Conservation (phyloP, 257 asterid genomes). For the Salvia rosmarinus region DNA sequence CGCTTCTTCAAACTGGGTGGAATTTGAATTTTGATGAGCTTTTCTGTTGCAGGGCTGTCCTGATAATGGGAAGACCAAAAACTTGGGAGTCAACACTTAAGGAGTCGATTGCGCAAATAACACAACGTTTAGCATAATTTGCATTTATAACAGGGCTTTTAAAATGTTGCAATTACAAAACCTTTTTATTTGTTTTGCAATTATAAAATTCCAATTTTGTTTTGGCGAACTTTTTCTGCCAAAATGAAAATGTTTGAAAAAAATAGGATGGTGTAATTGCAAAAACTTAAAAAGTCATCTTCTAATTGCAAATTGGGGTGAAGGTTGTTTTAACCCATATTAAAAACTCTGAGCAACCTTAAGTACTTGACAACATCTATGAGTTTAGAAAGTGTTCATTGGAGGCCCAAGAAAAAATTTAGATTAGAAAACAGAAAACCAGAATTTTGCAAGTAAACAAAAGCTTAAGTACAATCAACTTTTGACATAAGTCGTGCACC, state of each 20-base stretch:
- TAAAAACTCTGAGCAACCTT: not conserved
- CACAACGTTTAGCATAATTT: not conserved
- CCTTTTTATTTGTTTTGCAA: not conserved
- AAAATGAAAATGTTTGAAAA: not conserved
- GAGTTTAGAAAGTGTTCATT: slow-evolving; percentile 13
- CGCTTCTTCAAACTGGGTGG: slow-evolving; percentile 78
- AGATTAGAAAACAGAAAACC: slow-evolving; percentile 10
- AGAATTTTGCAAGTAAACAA: slow-evolving; percentile 17
- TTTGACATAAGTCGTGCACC: not conserved
- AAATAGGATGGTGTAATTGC: too few relatives aligned
- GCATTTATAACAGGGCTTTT: not conserved
- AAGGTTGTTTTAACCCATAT: too few relatives aligned
- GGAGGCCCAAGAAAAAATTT: not conserved
- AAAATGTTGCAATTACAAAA: not conserved
- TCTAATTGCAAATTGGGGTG: too few relatives aligned
- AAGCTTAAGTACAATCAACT: slow-evolving; percentile 4
- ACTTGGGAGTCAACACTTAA: slow-evolving; percentile 23
- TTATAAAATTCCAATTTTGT: not conserved
- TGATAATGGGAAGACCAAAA: slow-evolving; percentile 38
- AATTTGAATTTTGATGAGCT: slow-evolving; percentile 66
- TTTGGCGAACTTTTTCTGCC: not conserved
- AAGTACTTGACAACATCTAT: not conserved
- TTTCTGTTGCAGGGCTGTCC: slow-evolving; percentile 61
- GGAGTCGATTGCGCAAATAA: not conserved
- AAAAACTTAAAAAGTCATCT: not conserved